phyloP scores from a whole-genome alignment of 768 basidiomycete genomes.

The Trametes sanguinea region DNA sequence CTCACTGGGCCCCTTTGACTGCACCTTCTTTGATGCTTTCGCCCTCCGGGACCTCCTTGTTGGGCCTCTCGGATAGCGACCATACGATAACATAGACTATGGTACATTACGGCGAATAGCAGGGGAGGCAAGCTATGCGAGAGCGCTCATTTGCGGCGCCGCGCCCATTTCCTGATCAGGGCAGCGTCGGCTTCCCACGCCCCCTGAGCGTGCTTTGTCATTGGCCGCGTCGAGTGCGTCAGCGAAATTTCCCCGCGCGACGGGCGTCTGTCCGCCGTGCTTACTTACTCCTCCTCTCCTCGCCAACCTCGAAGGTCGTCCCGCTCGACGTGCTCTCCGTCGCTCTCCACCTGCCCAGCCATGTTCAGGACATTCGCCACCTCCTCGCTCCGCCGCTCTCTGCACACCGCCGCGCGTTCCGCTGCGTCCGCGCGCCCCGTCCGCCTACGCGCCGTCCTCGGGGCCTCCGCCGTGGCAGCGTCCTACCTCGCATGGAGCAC shows the following conservation, averaged over 20 bases:
- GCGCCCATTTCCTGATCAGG: neutral
- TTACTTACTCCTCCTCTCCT: slow-evolving; percentile 1
- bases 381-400: slow-evolving; percentile 51
- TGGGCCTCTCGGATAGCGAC: no score
- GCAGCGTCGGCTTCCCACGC: slow-evolving; percentile 15
- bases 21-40: no score
- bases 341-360: neutral
- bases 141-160: no score
- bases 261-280: slow-evolving; percentile 8
- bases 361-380: slow-evolving; percentile 61
- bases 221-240: slow-evolving; percentile 12
- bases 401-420: slow-evolving; percentile 46
- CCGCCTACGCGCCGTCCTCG: slow-evolving; percentile 28
- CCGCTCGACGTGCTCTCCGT: neutral
- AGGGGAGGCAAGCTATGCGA: no score
- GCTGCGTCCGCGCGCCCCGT: slow-evolving; percentile 22
- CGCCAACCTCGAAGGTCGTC: neutral
- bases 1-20: no score
- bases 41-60: no score
- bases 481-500: slow-evolving; percentile 38
- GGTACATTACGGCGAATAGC: no score
- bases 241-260: slow-evolving; percentile 17
- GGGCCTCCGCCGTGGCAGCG: slow-evolving; percentile 35
- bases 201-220: slow-evolving; percentile 2
- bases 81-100: no score